A percentile compares a stretch with the other conserved stretches of the same genome.
phyloP scores from a whole-genome alignment of 805 yeast species.

The Teunomyces stri region DNA sequence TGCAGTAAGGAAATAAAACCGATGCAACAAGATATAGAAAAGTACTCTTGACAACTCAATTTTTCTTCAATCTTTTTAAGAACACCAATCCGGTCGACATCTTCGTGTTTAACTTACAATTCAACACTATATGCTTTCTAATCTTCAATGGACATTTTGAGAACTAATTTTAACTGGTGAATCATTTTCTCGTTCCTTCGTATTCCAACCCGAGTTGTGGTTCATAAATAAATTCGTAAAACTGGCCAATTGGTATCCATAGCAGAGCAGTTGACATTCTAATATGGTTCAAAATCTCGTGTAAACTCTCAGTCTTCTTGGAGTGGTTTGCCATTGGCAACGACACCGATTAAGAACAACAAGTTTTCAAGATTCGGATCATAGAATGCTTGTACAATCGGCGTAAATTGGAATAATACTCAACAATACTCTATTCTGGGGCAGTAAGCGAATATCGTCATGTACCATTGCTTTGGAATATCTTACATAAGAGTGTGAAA shows the following conservation, averaged over 20 bases:
- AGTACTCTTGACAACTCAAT: slow-evolving; percentile 23
- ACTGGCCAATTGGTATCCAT: slow-evolving; percentile 63
- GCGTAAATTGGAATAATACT: slow-evolving; percentile 64
- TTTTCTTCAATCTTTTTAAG: slow-evolving; percentile 19
- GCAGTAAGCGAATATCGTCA: slow-evolving; percentile 73
- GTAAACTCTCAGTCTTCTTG: slow-evolving; percentile 50
- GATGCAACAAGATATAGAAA: slow-evolving; percentile 65
- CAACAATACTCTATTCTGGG: slow-evolving; percentile 67
- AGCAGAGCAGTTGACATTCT: slow-evolving; percentile 47
- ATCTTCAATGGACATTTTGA: slow-evolving; percentile 13
- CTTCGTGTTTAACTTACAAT: slow-evolving; percentile 13
- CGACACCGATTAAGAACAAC: slow-evolving; percentile 52
- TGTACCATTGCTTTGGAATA: slow-evolving; percentile 85
- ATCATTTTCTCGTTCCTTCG: slow-evolving; percentile 26
- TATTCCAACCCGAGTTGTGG: slow-evolving; percentile 52
- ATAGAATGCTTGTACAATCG: slow-evolving; percentile 84
- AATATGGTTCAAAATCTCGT: slow-evolving; percentile 44
- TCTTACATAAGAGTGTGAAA: too few species aligned
- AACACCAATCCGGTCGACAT: slow-evolving; percentile 17
- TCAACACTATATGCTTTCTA: slow-evolving; percentile 20
- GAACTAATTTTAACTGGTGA: slow-evolving; percentile 18
- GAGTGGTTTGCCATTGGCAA: slow-evolving; percentile 50
- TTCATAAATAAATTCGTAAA: slow-evolving; percentile 54
- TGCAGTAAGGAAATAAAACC: slow-evolving; percentile 74
- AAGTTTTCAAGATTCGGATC: slow-evolving; percentile 62